Base-by-base conservation (phyloP, 176 grass and related monocot species). In the Alloteropsis semialata region DNA sequence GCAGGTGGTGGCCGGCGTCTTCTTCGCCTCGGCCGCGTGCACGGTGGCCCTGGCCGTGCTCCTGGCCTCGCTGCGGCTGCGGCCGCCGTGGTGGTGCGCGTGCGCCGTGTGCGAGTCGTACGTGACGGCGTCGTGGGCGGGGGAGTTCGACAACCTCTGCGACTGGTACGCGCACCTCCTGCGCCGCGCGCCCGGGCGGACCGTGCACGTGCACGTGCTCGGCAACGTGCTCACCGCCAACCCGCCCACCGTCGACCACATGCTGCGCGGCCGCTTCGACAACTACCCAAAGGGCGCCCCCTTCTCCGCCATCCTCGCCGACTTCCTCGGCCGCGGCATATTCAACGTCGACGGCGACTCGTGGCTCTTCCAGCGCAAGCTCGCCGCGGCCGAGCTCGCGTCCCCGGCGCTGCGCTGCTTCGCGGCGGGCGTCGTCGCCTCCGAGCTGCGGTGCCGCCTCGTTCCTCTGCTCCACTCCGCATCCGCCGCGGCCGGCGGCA, bases 131-230 rank as follows among this genome's bases (percentile, higher is more conserved):
- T 97, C 94, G 39, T 97, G 94, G 94, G 53, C 88, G 15, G 76
- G 41, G 0, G 79, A 98, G 65, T 91, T 91, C 80, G 87, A 89
- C 51, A 95, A 95, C 87, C 89, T 98, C 79, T 86, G 88, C 65
- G 96, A 98, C 82, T 98, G 96, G 96, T 89, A 88, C 66, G 89
- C 96, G 9, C 79, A 98, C 75, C 90, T 98, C 60, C 96, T 98
- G 39, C 87, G 87, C 15, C 59, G 50, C 10, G 86, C 89, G 29
- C 91, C 92, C 5, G 94, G 90, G 22, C 82, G 76, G 7, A 98
- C 96, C 72, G 92, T 98, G 66, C 90, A 91, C 84, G 80, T 98
- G 59, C 96, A 95, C 65, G 92, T 95, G 18, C 88, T 93, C 45
- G 76, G 87, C 2, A 91, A 89, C 91, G 89, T 84, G 71, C 67